Conservation (phyloP, 2,329 filamentous ascomycete genomes). For the Clarireedia hainanense region DNA sequence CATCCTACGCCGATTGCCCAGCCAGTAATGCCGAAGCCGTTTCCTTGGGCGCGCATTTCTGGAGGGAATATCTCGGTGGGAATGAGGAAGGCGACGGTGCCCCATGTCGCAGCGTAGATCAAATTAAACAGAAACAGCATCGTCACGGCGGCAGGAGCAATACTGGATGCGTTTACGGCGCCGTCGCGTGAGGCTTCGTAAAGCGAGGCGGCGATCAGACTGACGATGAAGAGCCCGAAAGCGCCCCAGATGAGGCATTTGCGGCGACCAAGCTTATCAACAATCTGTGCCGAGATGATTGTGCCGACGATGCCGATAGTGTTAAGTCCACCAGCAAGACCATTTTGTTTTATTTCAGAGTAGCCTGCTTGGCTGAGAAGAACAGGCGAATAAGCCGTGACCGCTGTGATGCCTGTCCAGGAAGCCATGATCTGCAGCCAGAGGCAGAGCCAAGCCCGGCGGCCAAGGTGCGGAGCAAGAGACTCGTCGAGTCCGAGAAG, state of each 20-base stretch:
- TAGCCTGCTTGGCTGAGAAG: conserved; percentile 31
- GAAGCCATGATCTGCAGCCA: conserved; percentile 38
- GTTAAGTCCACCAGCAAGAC: conserved; percentile 43
- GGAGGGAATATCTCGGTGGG: conserved; percentile 48
- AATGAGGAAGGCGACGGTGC: conserved; percentile 42
- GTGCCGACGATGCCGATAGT: conserved; percentile 45
- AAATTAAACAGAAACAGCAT: conserved; percentile 46
- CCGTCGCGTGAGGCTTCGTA: conserved; percentile 31
- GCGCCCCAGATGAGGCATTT: conserved; percentile 56
- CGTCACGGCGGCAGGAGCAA: conserved; percentile 39
- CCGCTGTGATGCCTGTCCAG: conserved; percentile 37
- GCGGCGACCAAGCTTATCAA: conserved; percentile 61
- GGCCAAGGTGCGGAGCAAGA: conserved; percentile 28
- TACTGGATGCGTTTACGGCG: conserved; percentile 31
- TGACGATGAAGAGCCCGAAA: conserved; percentile 39
- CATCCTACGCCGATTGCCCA: conserved; percentile 51
- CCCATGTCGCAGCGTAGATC: conserved; percentile 43
- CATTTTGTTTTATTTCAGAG: conserved; percentile 35
- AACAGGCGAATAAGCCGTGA: conserved; percentile 25
- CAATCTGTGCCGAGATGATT: conserved; percentile 43
- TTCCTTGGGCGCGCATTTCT: conserved; percentile 49
- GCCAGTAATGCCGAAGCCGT: conserved; percentile 50
- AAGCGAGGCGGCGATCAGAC: conserved; percentile 38
- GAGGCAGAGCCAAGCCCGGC: conserved; percentile 36
- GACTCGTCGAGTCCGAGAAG: conserved; percentile 28